phyloP scores from a whole-genome alignment of 768 basidiomycete genomes.

The Rhodotorula sphaerocarpa region DNA sequence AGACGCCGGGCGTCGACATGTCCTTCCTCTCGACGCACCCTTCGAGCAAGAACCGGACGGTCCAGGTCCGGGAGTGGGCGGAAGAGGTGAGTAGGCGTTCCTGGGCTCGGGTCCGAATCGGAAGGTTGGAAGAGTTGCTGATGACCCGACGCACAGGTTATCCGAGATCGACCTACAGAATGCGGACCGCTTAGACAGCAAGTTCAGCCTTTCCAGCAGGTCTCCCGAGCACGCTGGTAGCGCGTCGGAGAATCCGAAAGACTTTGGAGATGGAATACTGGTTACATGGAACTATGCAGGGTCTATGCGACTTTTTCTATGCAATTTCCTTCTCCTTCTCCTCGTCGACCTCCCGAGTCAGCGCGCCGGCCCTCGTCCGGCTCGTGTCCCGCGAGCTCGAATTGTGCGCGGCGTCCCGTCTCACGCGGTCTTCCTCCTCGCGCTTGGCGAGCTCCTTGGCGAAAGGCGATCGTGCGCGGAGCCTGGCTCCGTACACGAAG shows the following conservation, averaged over 20 bases:
- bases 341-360: background rate
- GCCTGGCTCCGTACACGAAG: constrained; percentile 15
- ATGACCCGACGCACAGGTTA: constrained; percentile 3
- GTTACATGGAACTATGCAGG: too few relatives aligned
- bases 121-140: too few relatives aligned
- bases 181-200: constrained; percentile 12
- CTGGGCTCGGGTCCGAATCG: background rate
- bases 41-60: constrained; percentile 59
- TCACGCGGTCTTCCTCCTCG: constrained; percentile 8
- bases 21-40: constrained; percentile 80
- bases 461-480: constrained; percentile 22
- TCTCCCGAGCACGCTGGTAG: constrained; percentile 4
- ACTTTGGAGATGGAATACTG: too few relatives aligned
- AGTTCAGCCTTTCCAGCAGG: constrained; percentile 6
- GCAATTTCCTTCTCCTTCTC: background rate
- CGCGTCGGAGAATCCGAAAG: too few relatives aligned
- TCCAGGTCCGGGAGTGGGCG: constrained; percentile 42
- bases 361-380: background rate
- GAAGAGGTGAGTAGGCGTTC: constrained; percentile 14
- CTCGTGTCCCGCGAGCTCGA: background rate
- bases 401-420: background rate
- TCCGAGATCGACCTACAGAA: constrained; percentile 12
- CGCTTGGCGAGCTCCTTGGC: constrained; percentile 15
- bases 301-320: too few relatives aligned
- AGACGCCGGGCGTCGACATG: constrained; percentile 38